Evolutionary conservation across 179 eudicot species (phyloP).

Genomic region (Silene coronaria): DNA sequence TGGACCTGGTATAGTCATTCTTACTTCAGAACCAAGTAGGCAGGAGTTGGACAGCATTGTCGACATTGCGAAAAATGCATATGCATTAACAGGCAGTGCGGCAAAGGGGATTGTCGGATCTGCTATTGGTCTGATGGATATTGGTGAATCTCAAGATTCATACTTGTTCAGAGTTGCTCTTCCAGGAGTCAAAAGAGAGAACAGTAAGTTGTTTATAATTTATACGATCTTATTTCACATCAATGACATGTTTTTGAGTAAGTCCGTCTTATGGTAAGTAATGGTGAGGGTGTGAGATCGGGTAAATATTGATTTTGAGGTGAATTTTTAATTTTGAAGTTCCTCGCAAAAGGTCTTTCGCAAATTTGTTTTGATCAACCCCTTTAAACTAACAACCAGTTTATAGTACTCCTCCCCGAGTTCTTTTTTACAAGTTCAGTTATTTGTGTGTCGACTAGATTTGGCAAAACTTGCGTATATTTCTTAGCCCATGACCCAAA

Average conservation of each 20-base stretch:
- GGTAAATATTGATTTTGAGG: background rate
- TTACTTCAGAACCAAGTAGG: conserved; percentile 48
- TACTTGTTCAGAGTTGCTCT: conserved; percentile 81
- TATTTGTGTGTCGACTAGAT: background rate
- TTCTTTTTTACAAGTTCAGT: background rate
- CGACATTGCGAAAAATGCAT: conserved; percentile 41
- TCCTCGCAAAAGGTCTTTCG: background rate
- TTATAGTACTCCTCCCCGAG: background rate
- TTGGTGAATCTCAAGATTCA: conserved; percentile 70
- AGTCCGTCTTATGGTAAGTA: background rate
- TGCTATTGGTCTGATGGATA: conserved; percentile 58
- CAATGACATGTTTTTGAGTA: background rate
- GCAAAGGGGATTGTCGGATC: conserved; percentile 62
- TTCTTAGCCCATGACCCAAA: too few relatives aligned
- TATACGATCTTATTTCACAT: background rate
- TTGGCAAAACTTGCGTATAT: too few relatives aligned
- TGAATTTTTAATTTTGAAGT: background rate
- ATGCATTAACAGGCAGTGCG: conserved; percentile 69
- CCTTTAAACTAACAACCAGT: background rate
- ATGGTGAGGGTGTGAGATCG: background rate
- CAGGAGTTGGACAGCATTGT: conserved; percentile 50
- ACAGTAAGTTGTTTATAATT: conserved; percentile 48
- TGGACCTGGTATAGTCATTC: conserved; percentile 57
- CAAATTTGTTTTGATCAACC: background rate
- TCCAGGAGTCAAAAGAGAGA: conserved; percentile 86